Evolutionary conservation across 805 yeast species (phyloP), one percentile per base, ranked within the genome.

Genomic region (Ogataea nonfermentans): DNA sequence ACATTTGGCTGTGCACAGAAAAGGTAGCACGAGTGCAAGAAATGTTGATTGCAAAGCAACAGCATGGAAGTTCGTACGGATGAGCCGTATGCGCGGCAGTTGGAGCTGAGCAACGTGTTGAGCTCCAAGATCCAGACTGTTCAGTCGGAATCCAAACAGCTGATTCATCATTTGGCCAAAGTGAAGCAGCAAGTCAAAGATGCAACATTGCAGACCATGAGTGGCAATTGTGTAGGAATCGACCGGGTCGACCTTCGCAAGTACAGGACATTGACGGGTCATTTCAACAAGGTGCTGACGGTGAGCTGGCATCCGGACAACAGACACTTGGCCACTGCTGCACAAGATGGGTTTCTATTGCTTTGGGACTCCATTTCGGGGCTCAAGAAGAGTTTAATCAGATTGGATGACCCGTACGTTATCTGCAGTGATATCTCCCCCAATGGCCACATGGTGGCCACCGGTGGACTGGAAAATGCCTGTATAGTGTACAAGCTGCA

Each of bases 271-370:
- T 59, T 78, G 28, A 65, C 58, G 37, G 88, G 88, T 2, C 96
- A 90, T 57, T 76, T 75, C 48, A 83, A 79, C 55, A 88, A 89
- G 55, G 74, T 89, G 14, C 72, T 81, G 7, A 77, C 79, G 42
- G 66, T 84, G 41, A 68, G 77, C 37, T 85, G 96, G 95, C 73
- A 79, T 38, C 57, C 67, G 1, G 83, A 84, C 55, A 81, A 81
- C n/a, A 60, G 63, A 31, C 71, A 70, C 31, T 55, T 89, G 2
- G 60, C 88, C 7, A 76, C 88, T 35, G 88, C 87, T 0, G 81
- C 91, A 17, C 95, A 86, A 57, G 97, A 90, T 61, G 96, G 95
- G 2, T 84, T 78, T 55, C 68, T 88, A 68, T 68, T 90, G 26
- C 61, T 86, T 14, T 90, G 97, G 96, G 91, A 89, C 58, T 71